These are phyloP conservation scores for Rhodofomes roseus DNA, from an alignment of 1,284 basidiomycete genomes.

Conservation along the genomic window DNA sequence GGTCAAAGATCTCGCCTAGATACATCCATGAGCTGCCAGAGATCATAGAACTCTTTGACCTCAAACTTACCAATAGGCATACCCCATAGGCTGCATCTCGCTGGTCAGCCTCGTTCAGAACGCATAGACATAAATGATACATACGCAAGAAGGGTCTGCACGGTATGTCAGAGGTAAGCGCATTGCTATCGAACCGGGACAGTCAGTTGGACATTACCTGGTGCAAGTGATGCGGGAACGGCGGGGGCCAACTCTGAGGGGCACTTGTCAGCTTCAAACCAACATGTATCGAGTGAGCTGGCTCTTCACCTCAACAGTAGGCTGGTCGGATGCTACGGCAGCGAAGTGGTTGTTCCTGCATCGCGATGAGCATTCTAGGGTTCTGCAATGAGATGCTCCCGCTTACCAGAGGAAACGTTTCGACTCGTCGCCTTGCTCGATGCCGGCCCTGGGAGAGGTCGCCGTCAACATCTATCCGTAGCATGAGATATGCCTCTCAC, in stretches of 20 bases:
- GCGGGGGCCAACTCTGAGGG: conserved; percentile 52
- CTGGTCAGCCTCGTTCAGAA: neutral
- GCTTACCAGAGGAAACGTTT: conserved; percentile 64
- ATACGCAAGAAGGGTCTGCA: conserved; percentile 59
- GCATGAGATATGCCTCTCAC: conserved; percentile 30
- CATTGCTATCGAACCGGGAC: neutral
- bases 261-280: neutral
- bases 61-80: conserved; percentile 58
- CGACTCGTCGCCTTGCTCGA: conserved; percentile 70
- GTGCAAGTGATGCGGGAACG: conserved; percentile 46
- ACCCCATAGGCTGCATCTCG: conserved; percentile 50
- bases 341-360: conserved; percentile 76
- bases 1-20: conserved; percentile 65
- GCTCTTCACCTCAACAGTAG: conserved; percentile 56
- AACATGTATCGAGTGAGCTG: neutral
- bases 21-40: neutral
- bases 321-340: conserved; percentile 70
- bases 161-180: neutral
- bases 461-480: neutral
- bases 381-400: neutral
- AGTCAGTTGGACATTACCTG: conserved; percentile 35
- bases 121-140: conserved; percentile 16
- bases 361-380: conserved; percentile 5
- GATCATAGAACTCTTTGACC: neutral
- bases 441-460: conserved; percentile 45